Conservation (phyloP, 306 rosid species). For the Amphicarpaea edgeworthii region DNA sequence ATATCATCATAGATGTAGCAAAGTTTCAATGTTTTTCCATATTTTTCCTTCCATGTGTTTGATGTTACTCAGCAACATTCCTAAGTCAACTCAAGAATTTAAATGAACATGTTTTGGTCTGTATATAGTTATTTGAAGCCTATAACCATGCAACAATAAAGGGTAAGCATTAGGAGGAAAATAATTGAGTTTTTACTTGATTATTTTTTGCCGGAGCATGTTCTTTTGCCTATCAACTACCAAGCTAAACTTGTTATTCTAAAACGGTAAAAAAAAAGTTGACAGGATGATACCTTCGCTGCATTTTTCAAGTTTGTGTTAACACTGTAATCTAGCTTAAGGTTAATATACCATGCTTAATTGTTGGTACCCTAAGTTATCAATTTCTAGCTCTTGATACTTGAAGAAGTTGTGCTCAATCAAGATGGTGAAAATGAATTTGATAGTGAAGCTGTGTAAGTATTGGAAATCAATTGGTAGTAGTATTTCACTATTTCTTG, state of each 20-base stretch:
- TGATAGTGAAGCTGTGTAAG: too few species aligned
- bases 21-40: not conserved
- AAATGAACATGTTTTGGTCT: not conserved
- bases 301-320: not conserved
- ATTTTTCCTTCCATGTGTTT: not conserved
- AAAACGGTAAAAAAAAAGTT: not conserved
- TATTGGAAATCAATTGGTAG: too few species aligned
- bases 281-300: not conserved
- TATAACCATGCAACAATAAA: not conserved
- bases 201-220: not conserved
- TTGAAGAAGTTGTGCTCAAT: too few species aligned
- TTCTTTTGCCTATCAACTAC: not conserved
- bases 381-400: too few species aligned
- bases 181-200: not conserved
- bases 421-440: too few species aligned
- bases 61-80: conserved; percentile 16
- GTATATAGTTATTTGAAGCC: not conserved
- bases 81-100: not conserved
- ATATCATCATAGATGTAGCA: not conserved
- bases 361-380: too few species aligned
- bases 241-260: conserved; percentile 10
- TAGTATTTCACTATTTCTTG: not conserved
- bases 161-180: not conserved
- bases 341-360: not conserved
- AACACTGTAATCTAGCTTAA: not conserved